Evolutionary conservation across 768 basidiomycete genomes (phyloP), one percentile per base, ranked within the genome.

Genomic region (Kwoniella sp.): DNA sequence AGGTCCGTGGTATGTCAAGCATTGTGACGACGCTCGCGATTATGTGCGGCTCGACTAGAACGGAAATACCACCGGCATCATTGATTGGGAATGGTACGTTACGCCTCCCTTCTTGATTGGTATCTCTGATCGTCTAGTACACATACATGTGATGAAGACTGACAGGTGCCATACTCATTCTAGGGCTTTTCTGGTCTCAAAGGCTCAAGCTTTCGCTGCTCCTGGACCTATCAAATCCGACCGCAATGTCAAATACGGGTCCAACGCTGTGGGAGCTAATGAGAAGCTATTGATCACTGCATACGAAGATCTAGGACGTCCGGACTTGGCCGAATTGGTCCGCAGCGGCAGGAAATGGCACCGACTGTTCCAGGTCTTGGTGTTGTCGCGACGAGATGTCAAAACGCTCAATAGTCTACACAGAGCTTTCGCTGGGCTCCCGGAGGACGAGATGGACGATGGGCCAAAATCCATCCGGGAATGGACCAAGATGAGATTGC

Each of bases 71-170:
- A 55, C 66, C 2, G 68, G 72, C 12, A 69, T 78, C 50, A 76
- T 82, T 41, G 75, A 82, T 56, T 81, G 81, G 81, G 81, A 81
- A 60, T 78, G 70, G 70, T 69, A 30, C 52, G 70, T 58, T 4
- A 28, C n/a, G n/a, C n/a, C n/a, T n/a, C n/a, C n/a, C n/a, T n/a
- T n/a, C n/a, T n/a, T n/a, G n/a, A n/a, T n/a, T n/a, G n/a, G n/a
- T n/a, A n/a, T n/a, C n/a, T n/a, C n/a, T n/a, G n/a, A n/a, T n/a
- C n/a, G n/a, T n/a, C n/a, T n/a, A n/a, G n/a, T n/a, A n/a, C n/a
- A n/a, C n/a, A n/a, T 11, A 23, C 9, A 37, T n/a, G 26, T 22
- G 23, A n/a, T 12, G 20, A 23, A 1, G 1, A 2, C 13, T 15
- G 15, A 2, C 12, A 23, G 15, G 8, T 25, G 20, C 29, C n/a